phyloP scores from a whole-genome alignment of 192 early-diverging fungal genomes.

The Umbelopsis isabellina region DNA sequence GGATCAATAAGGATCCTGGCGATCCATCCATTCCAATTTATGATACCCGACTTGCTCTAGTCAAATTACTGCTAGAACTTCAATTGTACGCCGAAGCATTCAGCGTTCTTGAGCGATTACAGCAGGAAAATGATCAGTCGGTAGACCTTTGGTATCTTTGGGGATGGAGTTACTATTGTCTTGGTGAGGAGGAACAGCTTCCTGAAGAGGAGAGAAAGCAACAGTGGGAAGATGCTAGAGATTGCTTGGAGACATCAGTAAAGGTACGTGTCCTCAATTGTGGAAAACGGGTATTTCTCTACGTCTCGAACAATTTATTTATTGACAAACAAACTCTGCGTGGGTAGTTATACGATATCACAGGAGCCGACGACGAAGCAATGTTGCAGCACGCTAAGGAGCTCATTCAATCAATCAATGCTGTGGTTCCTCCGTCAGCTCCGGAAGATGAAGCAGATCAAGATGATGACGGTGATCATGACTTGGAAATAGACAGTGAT shows the following conservation, averaged over 20 bases:
- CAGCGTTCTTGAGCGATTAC: constrained; percentile 73
- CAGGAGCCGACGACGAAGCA: constrained; percentile 69
- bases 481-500: constrained; percentile 57
- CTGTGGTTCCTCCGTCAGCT: constrained; percentile 48
- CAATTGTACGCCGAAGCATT: constrained; percentile 79
- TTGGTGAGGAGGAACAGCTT: constrained; percentile 57
- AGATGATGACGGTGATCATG: constrained; percentile 55
- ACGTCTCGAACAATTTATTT: neutral
- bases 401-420: constrained; percentile 63
- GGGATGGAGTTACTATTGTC: constrained; percentile 89
- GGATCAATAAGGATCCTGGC: constrained; percentile 62
- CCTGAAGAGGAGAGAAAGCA: constrained; percentile 55
- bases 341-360: constrained; percentile 59
- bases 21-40: constrained; percentile 74
- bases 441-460: constrained; percentile 53
- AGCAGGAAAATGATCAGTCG: constrained; percentile 91
- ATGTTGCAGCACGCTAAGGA: constrained; percentile 72
- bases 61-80: constrained; percentile 88
- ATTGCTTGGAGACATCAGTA: constrained; percentile 72
- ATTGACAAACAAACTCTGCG: neutral
- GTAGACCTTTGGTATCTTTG: constrained; percentile 95
- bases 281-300: neutral
- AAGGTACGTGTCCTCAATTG: constrained; percentile 45
- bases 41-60: constrained; percentile 79
- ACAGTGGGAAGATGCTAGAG: constrained; percentile 72